Conservation (phyloP, 768 basidiomycete genomes). For the Panus rudis region DNA sequence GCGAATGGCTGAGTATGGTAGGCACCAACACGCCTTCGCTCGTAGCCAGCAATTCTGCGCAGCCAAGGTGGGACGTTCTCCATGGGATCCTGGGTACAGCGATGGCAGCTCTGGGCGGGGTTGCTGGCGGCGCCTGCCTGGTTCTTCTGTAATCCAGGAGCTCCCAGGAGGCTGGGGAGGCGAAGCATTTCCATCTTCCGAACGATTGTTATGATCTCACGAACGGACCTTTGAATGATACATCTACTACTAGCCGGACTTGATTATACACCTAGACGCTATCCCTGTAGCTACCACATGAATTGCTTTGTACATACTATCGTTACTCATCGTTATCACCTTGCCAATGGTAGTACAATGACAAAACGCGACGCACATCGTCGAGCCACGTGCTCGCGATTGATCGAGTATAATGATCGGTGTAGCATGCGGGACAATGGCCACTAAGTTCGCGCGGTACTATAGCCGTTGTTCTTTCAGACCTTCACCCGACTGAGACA, state of each 20-base stretch:
- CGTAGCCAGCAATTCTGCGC: conserved; percentile 6
- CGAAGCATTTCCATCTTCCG: background rate
- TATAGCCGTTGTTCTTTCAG: too few relatives aligned
- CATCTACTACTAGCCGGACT: background rate
- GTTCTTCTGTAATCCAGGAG: conserved; percentile 6
- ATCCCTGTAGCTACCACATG: background rate
- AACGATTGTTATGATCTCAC: background rate
- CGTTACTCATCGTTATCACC: too few relatives aligned
- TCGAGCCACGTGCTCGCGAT: too few relatives aligned
- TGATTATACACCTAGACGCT: background rate
- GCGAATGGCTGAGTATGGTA: conserved; percentile 21
- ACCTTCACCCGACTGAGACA: too few relatives aligned
- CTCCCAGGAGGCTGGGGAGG: too few relatives aligned
- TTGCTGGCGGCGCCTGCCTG: conserved; percentile 6
- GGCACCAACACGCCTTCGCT: conserved; percentile 23
- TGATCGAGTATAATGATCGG: too few relatives aligned
- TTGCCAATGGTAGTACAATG: too few relatives aligned
- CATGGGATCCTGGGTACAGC: background rate
- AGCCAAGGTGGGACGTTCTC: background rate
- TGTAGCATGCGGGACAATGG: too few relatives aligned
- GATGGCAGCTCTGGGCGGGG: background rate
- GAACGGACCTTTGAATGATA: background rate
- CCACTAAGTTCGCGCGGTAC: too few relatives aligned
- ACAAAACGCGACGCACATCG: too few relatives aligned
- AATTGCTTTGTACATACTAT: background rate